A percentile compares a stretch with the other conserved stretches of the same genome.
phyloP scores from a whole-genome alignment of 1,139 yeast genomes.

The Lipomyces yarrowii region DNA sequence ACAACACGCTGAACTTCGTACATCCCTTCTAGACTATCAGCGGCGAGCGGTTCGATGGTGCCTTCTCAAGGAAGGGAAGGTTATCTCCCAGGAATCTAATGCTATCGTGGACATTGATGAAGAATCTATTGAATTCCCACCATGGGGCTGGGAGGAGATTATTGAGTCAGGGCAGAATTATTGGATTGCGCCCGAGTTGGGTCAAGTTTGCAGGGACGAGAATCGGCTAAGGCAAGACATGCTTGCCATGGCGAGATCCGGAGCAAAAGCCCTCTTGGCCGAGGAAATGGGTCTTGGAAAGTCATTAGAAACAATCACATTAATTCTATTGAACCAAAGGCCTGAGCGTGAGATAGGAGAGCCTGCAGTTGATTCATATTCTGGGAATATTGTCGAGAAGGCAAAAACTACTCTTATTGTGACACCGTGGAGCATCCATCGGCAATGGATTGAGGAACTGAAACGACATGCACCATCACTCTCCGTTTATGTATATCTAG shows the following conservation, averaged over 20 bases:
- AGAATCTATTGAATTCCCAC: constrained; percentile 36
- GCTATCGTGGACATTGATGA: constrained; percentile 36
- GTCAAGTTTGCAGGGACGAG: constrained; percentile 35
- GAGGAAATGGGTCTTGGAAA: constrained; percentile 98
- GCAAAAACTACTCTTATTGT: constrained; percentile 76
- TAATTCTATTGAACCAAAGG: constrained; percentile 55
- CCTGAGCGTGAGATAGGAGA: constrained; percentile 11
- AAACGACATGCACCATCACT: constrained; percentile 58
- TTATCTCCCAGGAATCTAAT: constrained; percentile 41
- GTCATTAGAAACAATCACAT: constrained; percentile 77
- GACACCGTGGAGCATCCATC: constrained; percentile 78
- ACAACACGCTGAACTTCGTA: constrained; percentile 50
- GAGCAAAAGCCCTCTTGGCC: constrained; percentile 70
- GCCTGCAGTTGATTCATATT: constrained; percentile 48
- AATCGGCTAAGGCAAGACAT: constrained; percentile 18
- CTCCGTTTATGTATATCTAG: constrained; percentile 57
- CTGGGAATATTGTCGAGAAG: constrained; percentile 53
- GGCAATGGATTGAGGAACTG: constrained; percentile 85
- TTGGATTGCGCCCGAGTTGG: constrained; percentile 43
- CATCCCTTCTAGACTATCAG: constrained; percentile 61
- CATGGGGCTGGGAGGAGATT: constrained; percentile 38
- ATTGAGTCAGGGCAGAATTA: constrained; percentile 27
- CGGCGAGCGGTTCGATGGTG: constrained; percentile 67
- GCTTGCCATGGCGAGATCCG: constrained; percentile 1
- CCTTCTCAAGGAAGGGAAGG: constrained; percentile 58